Percentiles rank a stretch among this genome's conserved stretches.
Evolutionary conservation across 805 yeast species (phyloP).

Genomic region (Spathaspora girioi): DNA sequence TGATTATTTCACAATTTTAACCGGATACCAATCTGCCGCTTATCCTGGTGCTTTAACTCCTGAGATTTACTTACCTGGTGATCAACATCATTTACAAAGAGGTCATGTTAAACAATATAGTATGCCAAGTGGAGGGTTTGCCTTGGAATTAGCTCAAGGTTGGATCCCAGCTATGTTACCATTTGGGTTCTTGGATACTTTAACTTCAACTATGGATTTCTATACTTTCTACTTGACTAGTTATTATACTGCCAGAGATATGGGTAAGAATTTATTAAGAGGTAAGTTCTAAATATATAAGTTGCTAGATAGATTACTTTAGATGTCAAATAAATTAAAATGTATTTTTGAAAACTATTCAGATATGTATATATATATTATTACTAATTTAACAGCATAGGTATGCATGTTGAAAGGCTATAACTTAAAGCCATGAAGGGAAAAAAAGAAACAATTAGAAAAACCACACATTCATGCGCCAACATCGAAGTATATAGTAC

Average conservation of each 20-base stretch:
- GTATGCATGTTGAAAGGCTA: background rate
- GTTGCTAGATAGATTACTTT: background rate
- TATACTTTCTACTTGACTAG: slow-evolving; percentile 66
- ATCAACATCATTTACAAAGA: slow-evolving; percentile 70
- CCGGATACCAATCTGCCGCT: slow-evolving; percentile 77
- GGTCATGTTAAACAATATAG: slow-evolving; percentile 81
- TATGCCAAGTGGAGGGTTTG: slow-evolving; percentile 80
- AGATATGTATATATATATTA: background rate
- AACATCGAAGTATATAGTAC: background rate
- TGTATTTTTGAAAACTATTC: background rate
- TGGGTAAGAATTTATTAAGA: slow-evolving; percentile 59
- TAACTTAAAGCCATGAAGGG: background rate
- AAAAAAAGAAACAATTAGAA: background rate
- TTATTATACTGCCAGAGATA: slow-evolving; percentile 72
- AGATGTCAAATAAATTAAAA: background rate
- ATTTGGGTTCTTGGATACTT: slow-evolving; percentile 81
- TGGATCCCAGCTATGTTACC: slow-evolving; percentile 99
- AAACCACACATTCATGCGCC: too few relatives aligned
- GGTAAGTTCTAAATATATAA: slow-evolving; percentile 59
- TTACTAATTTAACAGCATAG: background rate
- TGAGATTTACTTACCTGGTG: slow-evolving; percentile 82
- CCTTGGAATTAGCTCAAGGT: slow-evolving; percentile 95
- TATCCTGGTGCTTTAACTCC: slow-evolving; percentile 58
- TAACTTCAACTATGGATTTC: slow-evolving; percentile 78
- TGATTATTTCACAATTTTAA: slow-evolving; percentile 88